phyloP scores from a whole-genome alignment of 345 rosid species.

The Brassica rapa region DNA sequence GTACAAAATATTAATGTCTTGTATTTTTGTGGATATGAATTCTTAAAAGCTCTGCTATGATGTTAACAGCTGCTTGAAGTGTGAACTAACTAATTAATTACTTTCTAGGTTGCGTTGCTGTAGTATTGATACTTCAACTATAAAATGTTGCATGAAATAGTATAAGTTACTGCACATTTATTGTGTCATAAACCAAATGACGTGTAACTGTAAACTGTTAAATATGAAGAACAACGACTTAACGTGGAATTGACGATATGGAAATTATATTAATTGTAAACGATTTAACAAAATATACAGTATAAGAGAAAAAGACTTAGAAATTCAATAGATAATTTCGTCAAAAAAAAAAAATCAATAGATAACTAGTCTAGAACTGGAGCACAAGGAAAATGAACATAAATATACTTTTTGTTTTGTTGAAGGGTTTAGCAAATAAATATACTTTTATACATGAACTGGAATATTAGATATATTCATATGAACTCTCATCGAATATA shows the following conservation, averaged over 20 bases:
- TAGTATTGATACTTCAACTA: conserved; percentile 20
- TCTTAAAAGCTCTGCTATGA: not conserved
- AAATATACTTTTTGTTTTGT: too few species aligned
- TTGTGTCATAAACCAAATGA: conserved; percentile 12
- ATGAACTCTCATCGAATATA: too few species aligned
- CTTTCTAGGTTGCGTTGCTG: not conserved
- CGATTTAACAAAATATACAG: not conserved
- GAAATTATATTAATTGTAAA: not conserved
- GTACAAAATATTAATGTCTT: not conserved
- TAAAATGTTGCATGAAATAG: not conserved
- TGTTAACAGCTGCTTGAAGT: conserved; percentile 16
- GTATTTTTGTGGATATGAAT: conserved; percentile 7
- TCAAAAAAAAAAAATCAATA: too few species aligned
- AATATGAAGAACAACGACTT: not conserved
- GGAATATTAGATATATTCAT: too few species aligned
- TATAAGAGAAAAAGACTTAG: not conserved
- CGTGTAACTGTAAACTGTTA: not conserved
- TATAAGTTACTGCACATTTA: not conserved
- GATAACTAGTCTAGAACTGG: too few species aligned
- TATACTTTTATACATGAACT: too few species aligned
- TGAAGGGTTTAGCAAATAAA: too few species aligned
- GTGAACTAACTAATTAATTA: conserved; percentile 10
- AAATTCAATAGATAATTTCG: too few species aligned
- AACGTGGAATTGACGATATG: not conserved
- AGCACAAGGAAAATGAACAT: too few species aligned